Evolutionary conservation across 164 flowering plant genomes (phyloP), one percentile per base, ranked within the genome.

Genomic region (Nymphaea colorata): DNA sequence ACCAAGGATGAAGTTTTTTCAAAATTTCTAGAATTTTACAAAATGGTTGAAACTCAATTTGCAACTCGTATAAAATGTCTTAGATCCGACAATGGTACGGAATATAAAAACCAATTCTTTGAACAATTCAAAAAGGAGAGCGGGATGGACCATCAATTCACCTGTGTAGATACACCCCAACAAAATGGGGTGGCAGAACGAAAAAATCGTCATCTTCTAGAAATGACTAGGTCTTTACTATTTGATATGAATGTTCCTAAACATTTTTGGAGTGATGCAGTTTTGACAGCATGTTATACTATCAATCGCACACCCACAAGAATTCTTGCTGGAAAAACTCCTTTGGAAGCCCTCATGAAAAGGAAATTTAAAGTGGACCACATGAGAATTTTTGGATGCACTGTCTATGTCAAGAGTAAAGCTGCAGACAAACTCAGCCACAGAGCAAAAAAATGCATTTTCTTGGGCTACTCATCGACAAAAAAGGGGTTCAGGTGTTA

Each of bases 211-310:
- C 66, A 64, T 42, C 44, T 64, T 36, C 66, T 64, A 5, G 66
- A 64, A 64, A 16, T 18, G 25, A 16, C 66, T 36, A 18, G 66
- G 42, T 18, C 66, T 41, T 16, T 64, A 5, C 44, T 64, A 7
- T 18, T 41, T 6, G 11, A 8, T 7, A 64, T 36, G 6, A 18
- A 41, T 42, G 44, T 36, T 7, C 66, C 66, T 41, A 64, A 64
- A 64, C 42, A 43, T 64, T 64, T 64, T 64, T 64, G 66, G 66
- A 6, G 43, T 64, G 66, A 64, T 18, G 66, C 43, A 8, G 43
- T 64, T 18, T 25, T 64, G 14, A 18, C 43, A 7, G 43, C 43
- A 45, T 14, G 44, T 25, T 25, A n/a, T n/a, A n/a, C n/a, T n/a
- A n/a, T n/a, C n/a, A n/a, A n/a, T n/a, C n/a, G n/a, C n/a, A n/a